Conservation (phyloP, 805 yeast genomes). For the Candida sithepensis region DNA sequence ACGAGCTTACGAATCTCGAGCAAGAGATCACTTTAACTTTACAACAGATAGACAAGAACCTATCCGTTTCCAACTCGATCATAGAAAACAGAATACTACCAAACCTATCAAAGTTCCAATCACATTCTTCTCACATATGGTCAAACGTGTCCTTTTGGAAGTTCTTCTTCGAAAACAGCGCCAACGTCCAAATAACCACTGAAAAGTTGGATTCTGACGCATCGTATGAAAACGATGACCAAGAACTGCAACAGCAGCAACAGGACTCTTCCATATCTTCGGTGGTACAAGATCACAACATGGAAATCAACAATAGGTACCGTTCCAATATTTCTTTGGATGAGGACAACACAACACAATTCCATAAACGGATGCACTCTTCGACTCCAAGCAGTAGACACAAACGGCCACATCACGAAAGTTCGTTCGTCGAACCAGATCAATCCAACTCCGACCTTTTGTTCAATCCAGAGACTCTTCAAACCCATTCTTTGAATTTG, state of each 20-base stretch:
- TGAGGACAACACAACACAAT: neutral
- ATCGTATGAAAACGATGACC: neutral
- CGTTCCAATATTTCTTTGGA: neutral
- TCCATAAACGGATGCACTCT: slow-evolving; percentile 48
- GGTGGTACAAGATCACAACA: slow-evolving; percentile 2
- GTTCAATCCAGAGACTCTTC: neutral
- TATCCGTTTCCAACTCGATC: slow-evolving; percentile 62
- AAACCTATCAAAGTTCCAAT: slow-evolving; percentile 55
- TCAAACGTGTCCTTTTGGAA: slow-evolving; percentile 71
- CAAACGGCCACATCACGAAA: neutral
- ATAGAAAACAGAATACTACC: slow-evolving; percentile 70
- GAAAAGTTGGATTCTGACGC: slow-evolving; percentile 4
- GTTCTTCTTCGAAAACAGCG: slow-evolving; percentile 58
- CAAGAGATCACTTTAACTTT: slow-evolving; percentile 74
- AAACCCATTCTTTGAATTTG: neutral
- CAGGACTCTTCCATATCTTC: neutral
- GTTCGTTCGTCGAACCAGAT: neutral
- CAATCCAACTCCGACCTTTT: neutral
- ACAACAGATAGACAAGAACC: slow-evolving; percentile 75
- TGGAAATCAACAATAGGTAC: slow-evolving; percentile 1
- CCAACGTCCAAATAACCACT: slow-evolving; percentile 29
- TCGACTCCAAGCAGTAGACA: slow-evolving; percentile 20
- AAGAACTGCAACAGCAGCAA: neutral
- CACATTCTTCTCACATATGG: slow-evolving; percentile 59
- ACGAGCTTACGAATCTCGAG: slow-evolving; percentile 63